phyloP scores from a whole-genome alignment of 2,329 filamentous ascomycete genomes.

The Fusarium haematococcum region DNA sequence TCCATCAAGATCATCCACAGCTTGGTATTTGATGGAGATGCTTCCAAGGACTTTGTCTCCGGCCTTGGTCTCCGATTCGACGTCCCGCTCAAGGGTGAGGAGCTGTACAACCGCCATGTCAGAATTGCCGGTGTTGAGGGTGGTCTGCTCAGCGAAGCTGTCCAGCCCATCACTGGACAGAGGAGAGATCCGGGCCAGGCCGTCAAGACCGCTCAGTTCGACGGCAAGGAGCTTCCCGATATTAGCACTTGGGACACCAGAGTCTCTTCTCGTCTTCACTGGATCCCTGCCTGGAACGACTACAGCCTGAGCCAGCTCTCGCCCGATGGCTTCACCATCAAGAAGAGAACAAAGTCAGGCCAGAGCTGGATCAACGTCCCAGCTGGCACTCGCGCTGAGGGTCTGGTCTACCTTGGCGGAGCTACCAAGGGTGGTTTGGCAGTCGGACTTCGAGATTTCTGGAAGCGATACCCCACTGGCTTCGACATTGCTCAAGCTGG shows the following conservation, averaged over 20 bases:
- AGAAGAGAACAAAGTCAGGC: constrained; percentile 69
- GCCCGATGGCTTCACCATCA: constrained; percentile 69
- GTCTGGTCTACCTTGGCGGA: constrained; percentile 69
- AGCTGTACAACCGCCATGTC: constrained; percentile 69
- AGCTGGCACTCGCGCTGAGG: constrained; percentile 65
- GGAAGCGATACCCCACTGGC: constrained; percentile 71
- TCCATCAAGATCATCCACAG: constrained; percentile 67
- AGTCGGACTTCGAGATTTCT: constrained; percentile 70
- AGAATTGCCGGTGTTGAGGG: constrained; percentile 66
- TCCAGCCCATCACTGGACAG: constrained; percentile 70
- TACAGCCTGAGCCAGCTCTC: constrained; percentile 69
- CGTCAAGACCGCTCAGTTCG: constrained; percentile 63
- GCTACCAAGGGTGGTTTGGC: constrained; percentile 69
- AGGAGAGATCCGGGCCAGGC: constrained; percentile 63
- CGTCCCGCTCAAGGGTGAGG: constrained; percentile 64
- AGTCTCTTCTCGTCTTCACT: constrained; percentile 61
- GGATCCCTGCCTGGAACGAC: constrained; percentile 70
- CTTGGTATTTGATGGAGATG: constrained; percentile 65
- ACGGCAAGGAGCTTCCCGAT: constrained; percentile 58
- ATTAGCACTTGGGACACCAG: constrained; percentile 59
- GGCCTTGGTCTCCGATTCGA: constrained; percentile 67
- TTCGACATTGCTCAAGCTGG: constrained; percentile 66
- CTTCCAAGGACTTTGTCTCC: constrained; percentile 62
- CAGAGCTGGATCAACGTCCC: constrained; percentile 70
- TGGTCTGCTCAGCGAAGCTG: constrained; percentile 67